Percentiles rank a stretch among this genome's conserved stretches.
phyloP scores from a whole-genome alignment of 2,329 filamentous ascomycete species.

The Pleochaeta shiraiana region DNA sequence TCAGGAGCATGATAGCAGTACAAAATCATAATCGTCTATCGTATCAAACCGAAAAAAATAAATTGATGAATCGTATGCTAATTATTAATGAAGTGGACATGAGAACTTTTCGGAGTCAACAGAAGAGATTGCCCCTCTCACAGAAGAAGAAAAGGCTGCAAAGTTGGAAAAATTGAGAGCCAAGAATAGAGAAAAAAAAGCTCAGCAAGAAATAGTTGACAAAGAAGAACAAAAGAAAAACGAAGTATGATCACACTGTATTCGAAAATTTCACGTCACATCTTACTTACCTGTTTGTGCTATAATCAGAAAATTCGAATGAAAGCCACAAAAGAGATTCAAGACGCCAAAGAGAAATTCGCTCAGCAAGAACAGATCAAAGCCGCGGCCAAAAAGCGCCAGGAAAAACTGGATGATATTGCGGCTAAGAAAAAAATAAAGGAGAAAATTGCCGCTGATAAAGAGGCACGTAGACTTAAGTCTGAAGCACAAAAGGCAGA shows the following conservation, averaged over 20 bases:
- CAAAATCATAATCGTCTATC: constrained; percentile 72
- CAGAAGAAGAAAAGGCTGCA: constrained; percentile 75
- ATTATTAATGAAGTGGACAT: constrained; percentile 38
- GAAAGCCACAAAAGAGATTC: constrained; percentile 74
- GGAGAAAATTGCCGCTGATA: constrained; percentile 88
- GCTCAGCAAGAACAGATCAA: constrained; percentile 79
- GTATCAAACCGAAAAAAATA: not conserved
- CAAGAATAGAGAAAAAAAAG: constrained; percentile 51
- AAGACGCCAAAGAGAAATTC: constrained; percentile 79
- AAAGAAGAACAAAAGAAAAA: constrained; percentile 70
- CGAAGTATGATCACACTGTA: constrained; percentile 31
- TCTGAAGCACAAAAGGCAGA: constrained; percentile 69
- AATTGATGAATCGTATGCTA: not conserved
- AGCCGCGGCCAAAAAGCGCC: constrained; percentile 65
- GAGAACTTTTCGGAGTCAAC: constrained; percentile 83
- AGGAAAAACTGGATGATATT: constrained; percentile 68
- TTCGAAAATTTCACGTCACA: not conserved
- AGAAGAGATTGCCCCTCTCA: constrained; percentile 76
- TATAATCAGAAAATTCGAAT: constrained; percentile 38
- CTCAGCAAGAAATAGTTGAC: constrained; percentile 44
- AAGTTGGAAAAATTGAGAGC: constrained; percentile 53
- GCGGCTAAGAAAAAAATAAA: constrained; percentile 78
- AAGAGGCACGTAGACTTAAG: constrained; percentile 68
- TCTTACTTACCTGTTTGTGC: too few relatives aligned
- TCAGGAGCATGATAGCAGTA: constrained; percentile 59